Percentiles rank a stretch among this genome's conserved stretches.
Evolutionary conservation across 1,139 yeast species (phyloP).

Genomic region (Williopsis jadinii): DNA sequence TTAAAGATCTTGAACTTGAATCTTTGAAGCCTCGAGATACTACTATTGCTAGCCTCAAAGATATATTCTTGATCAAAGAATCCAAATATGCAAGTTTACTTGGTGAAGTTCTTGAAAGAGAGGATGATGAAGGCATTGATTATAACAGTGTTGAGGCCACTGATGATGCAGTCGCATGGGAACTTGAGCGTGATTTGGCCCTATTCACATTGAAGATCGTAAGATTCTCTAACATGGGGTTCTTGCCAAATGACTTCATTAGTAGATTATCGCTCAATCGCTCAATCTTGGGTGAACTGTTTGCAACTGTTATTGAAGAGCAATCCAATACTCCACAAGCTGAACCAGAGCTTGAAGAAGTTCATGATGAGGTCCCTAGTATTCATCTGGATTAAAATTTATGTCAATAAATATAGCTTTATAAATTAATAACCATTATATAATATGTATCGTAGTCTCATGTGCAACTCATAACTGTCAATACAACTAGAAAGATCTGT

Average conservation of each 20-base stretch:
- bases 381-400: slow-evolving; percentile 1
- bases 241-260: slow-evolving; percentile 29
- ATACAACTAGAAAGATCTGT: not conserved
- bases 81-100: slow-evolving; percentile 26
- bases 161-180: slow-evolving; percentile 26
- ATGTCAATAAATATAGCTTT: too few relatives aligned
- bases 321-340: not conserved
- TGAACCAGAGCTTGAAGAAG: not conserved
- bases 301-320: slow-evolving; percentile 23
- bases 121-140: slow-evolving; percentile 52
- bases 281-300: slow-evolving; percentile 38
- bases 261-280: slow-evolving; percentile 43
- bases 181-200: slow-evolving; percentile 41
- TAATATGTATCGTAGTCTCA: too few relatives aligned
- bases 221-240: slow-evolving; percentile 35
- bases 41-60: slow-evolving; percentile 14
- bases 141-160: slow-evolving; percentile 32
- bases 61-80: slow-evolving; percentile 26
- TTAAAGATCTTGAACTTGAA: slow-evolving; percentile 24
- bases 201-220: slow-evolving; percentile 44
- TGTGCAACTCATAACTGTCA: too few relatives aligned
- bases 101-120: slow-evolving; percentile 42
- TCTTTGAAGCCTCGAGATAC: slow-evolving; percentile 22
- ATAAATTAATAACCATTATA: too few relatives aligned
- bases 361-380: not conserved